Conservation (phyloP, 176 grass and related monocot genomes). For the Cenchrus purpureus region DNA sequence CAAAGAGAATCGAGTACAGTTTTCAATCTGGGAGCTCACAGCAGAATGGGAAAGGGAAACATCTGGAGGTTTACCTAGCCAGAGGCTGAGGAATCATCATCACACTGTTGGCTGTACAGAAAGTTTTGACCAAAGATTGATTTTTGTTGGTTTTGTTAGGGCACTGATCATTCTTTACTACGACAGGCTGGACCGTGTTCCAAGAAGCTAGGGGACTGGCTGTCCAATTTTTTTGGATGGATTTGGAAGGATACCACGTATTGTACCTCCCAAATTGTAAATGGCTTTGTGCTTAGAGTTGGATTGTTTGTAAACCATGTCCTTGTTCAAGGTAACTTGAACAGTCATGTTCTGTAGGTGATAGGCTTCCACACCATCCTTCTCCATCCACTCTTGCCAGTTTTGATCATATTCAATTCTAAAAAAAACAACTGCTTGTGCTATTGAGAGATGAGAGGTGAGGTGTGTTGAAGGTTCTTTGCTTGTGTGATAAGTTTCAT, state of each 20-base stretch:
- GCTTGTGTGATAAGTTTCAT: slow-evolving; percentile 17
- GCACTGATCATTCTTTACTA: slow-evolving; percentile 58
- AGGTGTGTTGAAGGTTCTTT: slow-evolving; percentile 17
- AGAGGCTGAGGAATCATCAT: slow-evolving; percentile 59
- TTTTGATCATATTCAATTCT: slow-evolving; percentile 22
- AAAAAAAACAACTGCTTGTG: not conserved
- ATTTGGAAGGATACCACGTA: slow-evolving; percentile 24
- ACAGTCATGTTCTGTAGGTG: not conserved
- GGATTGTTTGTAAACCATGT: slow-evolving; percentile 31
- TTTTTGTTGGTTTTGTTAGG: slow-evolving; percentile 47
- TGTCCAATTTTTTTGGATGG: slow-evolving; percentile 41
- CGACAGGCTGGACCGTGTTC: slow-evolving; percentile 21
- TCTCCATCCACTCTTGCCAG: not conserved
- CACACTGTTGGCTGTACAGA: slow-evolving; percentile 43
- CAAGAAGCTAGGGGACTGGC: slow-evolving; percentile 21
- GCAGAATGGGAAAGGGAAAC: slow-evolving; percentile 46
- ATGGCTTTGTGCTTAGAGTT: slow-evolving; percentile 36
- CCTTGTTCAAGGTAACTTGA: slow-evolving; percentile 12
- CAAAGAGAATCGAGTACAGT: slow-evolving; percentile 44
- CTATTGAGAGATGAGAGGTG: too few relatives aligned
- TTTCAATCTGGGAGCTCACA: slow-evolving; percentile 44
- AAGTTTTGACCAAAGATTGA: slow-evolving; percentile 42
- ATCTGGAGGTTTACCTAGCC: slow-evolving; percentile 70
- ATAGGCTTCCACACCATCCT: not conserved
- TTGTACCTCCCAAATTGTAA: slow-evolving; percentile 44